Percentiles rank a stretch among this genome's conserved stretches.
Conservation (phyloP, 2,329 filamentous ascomycete genomes). For the Aspergillus quadrilineatus region DNA sequence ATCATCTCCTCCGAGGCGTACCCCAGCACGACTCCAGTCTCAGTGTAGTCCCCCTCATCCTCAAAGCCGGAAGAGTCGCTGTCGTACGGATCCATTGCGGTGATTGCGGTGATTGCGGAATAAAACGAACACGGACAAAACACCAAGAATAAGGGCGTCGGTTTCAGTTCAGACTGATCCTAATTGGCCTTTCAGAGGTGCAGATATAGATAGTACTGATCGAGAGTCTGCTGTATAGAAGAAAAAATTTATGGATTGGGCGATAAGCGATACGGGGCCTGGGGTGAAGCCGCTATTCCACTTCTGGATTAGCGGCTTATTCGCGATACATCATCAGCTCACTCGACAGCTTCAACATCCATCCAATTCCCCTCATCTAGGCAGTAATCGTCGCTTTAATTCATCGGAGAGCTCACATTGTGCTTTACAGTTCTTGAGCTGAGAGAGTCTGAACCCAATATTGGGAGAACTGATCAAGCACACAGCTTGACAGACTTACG, state of each 20-base stretch:
- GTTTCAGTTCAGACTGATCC: background rate
- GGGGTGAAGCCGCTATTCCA: conserved; percentile 7
- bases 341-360: background rate
- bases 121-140: background rate
- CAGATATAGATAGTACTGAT: background rate
- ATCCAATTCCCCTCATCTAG: background rate
- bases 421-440: background rate
- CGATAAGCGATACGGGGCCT: conserved; percentile 24
- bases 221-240: conserved; percentile 1
- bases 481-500: background rate
- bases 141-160: background rate
- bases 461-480: background rate
- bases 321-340: conserved; percentile 6
- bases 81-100: conserved; percentile 72
- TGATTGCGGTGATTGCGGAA: conserved; percentile 46
- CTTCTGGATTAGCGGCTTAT: conserved; percentile 11
- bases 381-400: background rate
- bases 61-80: conserved; percentile 76
- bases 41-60: conserved; percentile 55
- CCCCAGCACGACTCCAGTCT: conserved; percentile 82
- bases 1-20: conserved; percentile 79
- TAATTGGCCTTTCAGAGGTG: background rate
- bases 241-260: conserved; percentile 18
- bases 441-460: background rate
- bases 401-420: no score